Conservation (phyloP, 257 asterid genomes). For the Fraxinus anomala region DNA sequence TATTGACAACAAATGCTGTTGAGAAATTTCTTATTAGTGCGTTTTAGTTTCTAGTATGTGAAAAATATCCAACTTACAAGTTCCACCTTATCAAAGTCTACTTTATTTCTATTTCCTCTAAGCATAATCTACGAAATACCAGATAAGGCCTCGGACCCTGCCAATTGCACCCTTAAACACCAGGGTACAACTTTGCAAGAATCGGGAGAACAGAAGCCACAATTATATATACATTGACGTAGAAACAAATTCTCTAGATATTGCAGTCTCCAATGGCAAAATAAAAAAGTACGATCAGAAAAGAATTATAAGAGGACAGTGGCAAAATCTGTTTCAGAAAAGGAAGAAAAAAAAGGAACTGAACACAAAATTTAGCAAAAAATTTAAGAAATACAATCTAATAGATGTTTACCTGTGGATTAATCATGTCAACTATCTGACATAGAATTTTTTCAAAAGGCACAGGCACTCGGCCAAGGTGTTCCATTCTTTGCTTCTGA, state of each 20-base stretch:
- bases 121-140: no score
- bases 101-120: neutral
- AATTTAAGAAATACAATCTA: neutral
- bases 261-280: neutral
- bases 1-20: conserved; percentile 3
- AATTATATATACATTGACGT: neutral
- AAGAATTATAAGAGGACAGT: no score
- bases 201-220: neutral
- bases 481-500: conserved; percentile 96
- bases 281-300: neutral
- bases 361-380: neutral
- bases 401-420: conserved; percentile 70
- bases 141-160: conserved; percentile 10
- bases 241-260: neutral
- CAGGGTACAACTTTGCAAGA: conserved; percentile 1
- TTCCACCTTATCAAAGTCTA: conserved; percentile 6
- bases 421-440: conserved; percentile 94
- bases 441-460: conserved; percentile 95
- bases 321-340: no score
- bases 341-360: no score
- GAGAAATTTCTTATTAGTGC: conserved; percentile 4
- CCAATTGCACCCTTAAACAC: conserved; percentile 17
- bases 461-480: conserved; percentile 98
- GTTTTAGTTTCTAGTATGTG: neutral
- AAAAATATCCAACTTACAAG: conserved; percentile 18